A percentile compares a stretch with the other conserved stretches of the same genome.
Evolutionary conservation across 371 early-diverging fungal genomes (phyloP).

Genomic region (Batkoa obscura): DNA sequence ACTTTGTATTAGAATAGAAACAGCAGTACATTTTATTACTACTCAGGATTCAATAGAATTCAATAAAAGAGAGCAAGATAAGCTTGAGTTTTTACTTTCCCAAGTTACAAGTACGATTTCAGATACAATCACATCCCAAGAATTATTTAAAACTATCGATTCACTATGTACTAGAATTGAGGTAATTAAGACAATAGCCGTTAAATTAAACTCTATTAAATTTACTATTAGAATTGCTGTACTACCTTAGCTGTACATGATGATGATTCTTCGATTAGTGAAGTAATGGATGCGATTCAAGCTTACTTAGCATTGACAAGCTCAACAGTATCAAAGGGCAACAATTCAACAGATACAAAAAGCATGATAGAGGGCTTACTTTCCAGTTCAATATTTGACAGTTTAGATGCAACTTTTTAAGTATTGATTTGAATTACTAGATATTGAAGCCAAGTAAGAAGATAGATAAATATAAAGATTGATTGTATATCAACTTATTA

Average conservation of each 20-base stretch:
- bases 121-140: background rate
- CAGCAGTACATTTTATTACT: background rate
- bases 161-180: conserved; percentile 1
- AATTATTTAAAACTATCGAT: conserved; percentile 1
- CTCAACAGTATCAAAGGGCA: too few relatives aligned
- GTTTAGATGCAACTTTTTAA: too few relatives aligned
- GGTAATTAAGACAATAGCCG: background rate
- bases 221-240: too few relatives aligned
- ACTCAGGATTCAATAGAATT: background rate
- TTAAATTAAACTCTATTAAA: too few relatives aligned
- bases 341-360: too few relatives aligned
- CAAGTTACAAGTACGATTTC: background rate
- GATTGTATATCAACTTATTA: too few relatives aligned
- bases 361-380: too few relatives aligned
- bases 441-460: too few relatives aligned
- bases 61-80: background rate
- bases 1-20: background rate
- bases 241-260: too few relatives aligned
- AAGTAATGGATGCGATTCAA: background rate
- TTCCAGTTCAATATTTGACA: too few relatives aligned
- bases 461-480: too few relatives aligned
- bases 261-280: background rate
- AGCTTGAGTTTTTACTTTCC: background rate
- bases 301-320: background rate
- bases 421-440: too few relatives aligned